phyloP scores from a whole-genome alignment of 192 early-diverging fungal genomes.

The Umbelopsis sp. region DNA sequence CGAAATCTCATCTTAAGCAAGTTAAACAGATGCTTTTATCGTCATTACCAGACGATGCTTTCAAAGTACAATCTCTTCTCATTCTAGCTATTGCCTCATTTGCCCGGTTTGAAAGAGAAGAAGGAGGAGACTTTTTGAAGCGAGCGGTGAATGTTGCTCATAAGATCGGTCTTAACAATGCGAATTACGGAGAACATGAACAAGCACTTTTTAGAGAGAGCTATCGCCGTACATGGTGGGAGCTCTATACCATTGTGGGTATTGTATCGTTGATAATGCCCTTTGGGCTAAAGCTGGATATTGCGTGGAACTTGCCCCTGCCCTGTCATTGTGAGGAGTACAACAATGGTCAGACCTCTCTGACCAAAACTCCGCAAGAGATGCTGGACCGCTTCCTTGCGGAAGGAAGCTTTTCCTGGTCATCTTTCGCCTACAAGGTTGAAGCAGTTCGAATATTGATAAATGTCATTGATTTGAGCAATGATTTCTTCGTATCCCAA shows the following conservation, averaged over 20 bases:
- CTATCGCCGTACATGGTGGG: constrained; percentile 13
- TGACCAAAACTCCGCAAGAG: constrained; percentile 1
- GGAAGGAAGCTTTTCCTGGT: constrained; percentile 1
- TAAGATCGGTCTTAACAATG: constrained; percentile 5
- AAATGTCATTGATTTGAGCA: background rate
- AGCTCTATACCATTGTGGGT: background rate
- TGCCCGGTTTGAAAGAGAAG: constrained; percentile 13
- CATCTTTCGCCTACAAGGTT: constrained; percentile 1
- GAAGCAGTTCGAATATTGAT: background rate
- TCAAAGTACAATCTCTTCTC: constrained; percentile 4
- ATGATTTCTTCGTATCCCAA: background rate
- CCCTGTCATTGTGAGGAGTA: constrained; percentile 12
- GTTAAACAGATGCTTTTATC: background rate
- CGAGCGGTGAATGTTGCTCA: background rate
- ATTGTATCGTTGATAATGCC: constrained; percentile 1
- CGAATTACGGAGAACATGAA: background rate
- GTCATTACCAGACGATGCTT: background rate
- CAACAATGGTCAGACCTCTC: constrained; percentile 3
- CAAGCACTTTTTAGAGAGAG: background rate
- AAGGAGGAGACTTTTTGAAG: background rate
- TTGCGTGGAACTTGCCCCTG: background rate
- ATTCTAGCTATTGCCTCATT: background rate
- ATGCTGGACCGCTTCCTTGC: background rate
- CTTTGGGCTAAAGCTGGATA: background rate
- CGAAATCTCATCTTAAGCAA: background rate